phyloP scores from a whole-genome alignment of 1,139 yeast genomes.

The Yamadazyma friedrichii region DNA sequence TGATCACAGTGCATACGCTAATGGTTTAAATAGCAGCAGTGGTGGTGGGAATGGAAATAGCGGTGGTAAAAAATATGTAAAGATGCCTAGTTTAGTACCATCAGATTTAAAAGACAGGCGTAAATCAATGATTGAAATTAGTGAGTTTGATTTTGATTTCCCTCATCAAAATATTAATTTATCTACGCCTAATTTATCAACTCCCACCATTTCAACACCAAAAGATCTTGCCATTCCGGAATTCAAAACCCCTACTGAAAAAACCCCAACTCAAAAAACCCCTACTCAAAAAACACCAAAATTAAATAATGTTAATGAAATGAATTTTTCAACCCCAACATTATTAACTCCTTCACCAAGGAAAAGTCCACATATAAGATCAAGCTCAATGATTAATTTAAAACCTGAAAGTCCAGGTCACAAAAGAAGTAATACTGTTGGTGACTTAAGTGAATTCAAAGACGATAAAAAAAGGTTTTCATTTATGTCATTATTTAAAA shows the following conservation, averaged over 20 bases:
- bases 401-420: slow-evolving; percentile 18
- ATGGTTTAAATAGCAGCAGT: too few relatives aligned
- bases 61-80: slow-evolving; percentile 11
- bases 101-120: slow-evolving; percentile 5
- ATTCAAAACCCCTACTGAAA: background rate
- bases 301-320: background rate
- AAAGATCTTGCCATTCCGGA: background rate
- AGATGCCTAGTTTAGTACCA: slow-evolving; percentile 18
- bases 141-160: slow-evolving; percentile 3
- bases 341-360: slow-evolving; percentile 18
- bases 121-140: slow-evolving; percentile 11
- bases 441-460: slow-evolving; percentile 20
- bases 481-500: slow-evolving; percentile 38
- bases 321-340: slow-evolving; percentile 6
- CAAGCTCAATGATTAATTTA: slow-evolving; percentile 26
- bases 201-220: slow-evolving; percentile 1
- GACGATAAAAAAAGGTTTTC: slow-evolving; percentile 37
- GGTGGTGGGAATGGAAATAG: background rate
- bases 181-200: background rate
- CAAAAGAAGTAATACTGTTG: slow-evolving; percentile 28
- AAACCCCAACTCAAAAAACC: background rate
- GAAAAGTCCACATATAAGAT: slow-evolving; percentile 28
- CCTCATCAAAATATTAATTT: background rate
- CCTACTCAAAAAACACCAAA: slow-evolving; percentile 2
- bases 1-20: slow-evolving; percentile 5